Percentiles rank a stretch among this genome's conserved stretches.
Conservation (phyloP, 345 rosid genomes). For the Heritiera fomes region DNA sequence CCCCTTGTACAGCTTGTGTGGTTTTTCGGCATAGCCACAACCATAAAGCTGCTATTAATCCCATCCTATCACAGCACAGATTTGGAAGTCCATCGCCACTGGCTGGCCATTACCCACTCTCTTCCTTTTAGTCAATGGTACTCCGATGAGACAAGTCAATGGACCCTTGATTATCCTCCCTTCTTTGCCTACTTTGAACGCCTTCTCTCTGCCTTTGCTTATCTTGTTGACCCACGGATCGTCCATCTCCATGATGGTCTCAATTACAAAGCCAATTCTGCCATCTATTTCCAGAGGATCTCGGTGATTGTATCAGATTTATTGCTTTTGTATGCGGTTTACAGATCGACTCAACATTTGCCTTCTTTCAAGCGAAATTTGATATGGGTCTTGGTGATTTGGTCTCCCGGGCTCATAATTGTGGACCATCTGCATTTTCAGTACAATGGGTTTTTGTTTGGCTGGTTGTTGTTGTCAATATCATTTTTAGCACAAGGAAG, state of each 20-base stretch:
- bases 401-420: slow-evolving; percentile 81
- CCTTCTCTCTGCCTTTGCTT: slow-evolving; percentile 57
- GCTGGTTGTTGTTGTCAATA: slow-evolving; percentile 73
- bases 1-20: slow-evolving; percentile 38
- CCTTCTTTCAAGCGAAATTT: slow-evolving; percentile 40
- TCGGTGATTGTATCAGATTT: slow-evolving; percentile 76
- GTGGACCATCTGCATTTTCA: slow-evolving; percentile 96
- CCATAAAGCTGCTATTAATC: slow-evolving; percentile 69
- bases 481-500: slow-evolving; percentile 75
- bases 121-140: slow-evolving; percentile 87
- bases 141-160: slow-evolving; percentile 77
- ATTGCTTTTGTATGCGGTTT: slow-evolving; percentile 55
- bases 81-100: slow-evolving; percentile 93
- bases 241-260: slow-evolving; percentile 63
- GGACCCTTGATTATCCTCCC: slow-evolving; percentile 97
- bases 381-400: slow-evolving; percentile 65
- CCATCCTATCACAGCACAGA: slow-evolving; percentile 87
- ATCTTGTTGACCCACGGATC: slow-evolving; percentile 62
- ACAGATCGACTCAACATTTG: slow-evolving; percentile 43
- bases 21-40: slow-evolving; percentile 57
- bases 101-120: slow-evolving; percentile 85
- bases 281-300: slow-evolving; percentile 63
- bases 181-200: slow-evolving; percentile 75
- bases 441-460: slow-evolving; percentile 87
- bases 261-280: slow-evolving; percentile 51